These are phyloP conservation scores for Bolboschoenus planiculmis DNA, from an alignment of 176 grass and related monocot genomes.

Conservation along the genomic window DNA sequence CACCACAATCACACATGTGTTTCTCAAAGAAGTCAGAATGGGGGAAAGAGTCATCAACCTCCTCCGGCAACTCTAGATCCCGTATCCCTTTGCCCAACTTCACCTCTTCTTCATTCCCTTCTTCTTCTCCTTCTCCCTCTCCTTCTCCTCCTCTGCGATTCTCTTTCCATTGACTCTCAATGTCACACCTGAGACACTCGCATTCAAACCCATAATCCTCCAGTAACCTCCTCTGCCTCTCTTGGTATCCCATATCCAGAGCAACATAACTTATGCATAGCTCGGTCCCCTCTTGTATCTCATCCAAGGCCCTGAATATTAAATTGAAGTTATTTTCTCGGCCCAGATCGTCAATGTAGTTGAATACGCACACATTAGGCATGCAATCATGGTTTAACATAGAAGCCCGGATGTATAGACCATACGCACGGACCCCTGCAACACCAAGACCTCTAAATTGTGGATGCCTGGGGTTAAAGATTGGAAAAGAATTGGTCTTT, in stretches of 20 bases:
- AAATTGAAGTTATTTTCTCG: conserved; percentile 42
- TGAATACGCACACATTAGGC: conserved; percentile 59
- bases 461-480: conserved; percentile 51
- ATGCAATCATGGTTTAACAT: conserved; percentile 74
- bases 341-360: conserved; percentile 34
- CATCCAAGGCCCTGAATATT: conserved; percentile 47
- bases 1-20: conserved; percentile 60
- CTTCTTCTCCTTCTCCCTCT: conserved; percentile 27
- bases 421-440: conserved; percentile 35
- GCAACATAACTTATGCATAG: conserved; percentile 69
- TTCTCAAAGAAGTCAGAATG: conserved; percentile 66
- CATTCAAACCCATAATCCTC: conserved; percentile 73
- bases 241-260: conserved; percentile 34
- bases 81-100: conserved; percentile 15
- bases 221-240: conserved; percentile 49
- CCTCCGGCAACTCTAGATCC: neutral
- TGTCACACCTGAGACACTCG: conserved; percentile 51
- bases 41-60: conserved; percentile 35
- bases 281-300: conserved; percentile 48
- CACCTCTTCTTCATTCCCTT: neutral
- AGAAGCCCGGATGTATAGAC: conserved; percentile 39
- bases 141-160: neutral
- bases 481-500: conserved; percentile 49
- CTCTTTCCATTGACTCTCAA: conserved; percentile 64
- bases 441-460: conserved; percentile 19